Evolutionary conservation across 2,329 filamentous ascomycete genomes (phyloP).

Genomic region (Verticillium tricorpus): DNA sequence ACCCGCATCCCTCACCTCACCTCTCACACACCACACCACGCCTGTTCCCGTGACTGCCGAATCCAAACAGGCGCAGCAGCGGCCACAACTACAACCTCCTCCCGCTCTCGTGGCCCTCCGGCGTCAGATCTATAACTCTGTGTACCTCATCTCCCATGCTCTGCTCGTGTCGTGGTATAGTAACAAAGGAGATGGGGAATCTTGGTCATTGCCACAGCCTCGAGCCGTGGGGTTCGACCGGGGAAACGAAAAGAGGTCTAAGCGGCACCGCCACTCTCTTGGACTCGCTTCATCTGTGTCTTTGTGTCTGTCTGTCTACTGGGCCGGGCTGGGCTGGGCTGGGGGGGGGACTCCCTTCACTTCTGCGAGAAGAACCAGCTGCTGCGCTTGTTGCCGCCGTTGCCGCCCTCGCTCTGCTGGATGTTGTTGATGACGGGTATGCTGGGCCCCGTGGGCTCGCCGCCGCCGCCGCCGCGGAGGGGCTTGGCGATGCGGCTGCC

Average conservation of each 20-base stretch:
- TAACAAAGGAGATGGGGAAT: background rate
- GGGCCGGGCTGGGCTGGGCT: background rate
- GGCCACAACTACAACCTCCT: background rate
- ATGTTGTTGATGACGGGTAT: conserved; percentile 55
- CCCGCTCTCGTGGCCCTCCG: background rate
- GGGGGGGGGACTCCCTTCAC: conserved; percentile 21
- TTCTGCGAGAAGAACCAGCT: conserved; percentile 70
- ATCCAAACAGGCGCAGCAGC: background rate
- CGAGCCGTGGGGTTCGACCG: background rate
- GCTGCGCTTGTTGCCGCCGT: conserved; percentile 54
- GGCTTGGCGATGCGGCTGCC: conserved; percentile 68
- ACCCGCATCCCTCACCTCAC: background rate
- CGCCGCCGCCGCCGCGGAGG: conserved; percentile 56
- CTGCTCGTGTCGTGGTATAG: background rate
- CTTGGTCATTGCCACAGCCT: background rate
- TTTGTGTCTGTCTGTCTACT: background rate
- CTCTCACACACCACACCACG: background rate
- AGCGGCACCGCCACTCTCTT: background rate
- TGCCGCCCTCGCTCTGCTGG: conserved; percentile 50
- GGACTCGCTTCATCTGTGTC: background rate
- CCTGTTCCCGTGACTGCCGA: background rate
- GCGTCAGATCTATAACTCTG: background rate
- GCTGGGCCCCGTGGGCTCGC: conserved; percentile 32
- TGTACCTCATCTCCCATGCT: background rate
- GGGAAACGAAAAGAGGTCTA: background rate